Conservation (phyloP, 2,329 filamentous ascomycete genomes). For the Nemania sp. region DNA sequence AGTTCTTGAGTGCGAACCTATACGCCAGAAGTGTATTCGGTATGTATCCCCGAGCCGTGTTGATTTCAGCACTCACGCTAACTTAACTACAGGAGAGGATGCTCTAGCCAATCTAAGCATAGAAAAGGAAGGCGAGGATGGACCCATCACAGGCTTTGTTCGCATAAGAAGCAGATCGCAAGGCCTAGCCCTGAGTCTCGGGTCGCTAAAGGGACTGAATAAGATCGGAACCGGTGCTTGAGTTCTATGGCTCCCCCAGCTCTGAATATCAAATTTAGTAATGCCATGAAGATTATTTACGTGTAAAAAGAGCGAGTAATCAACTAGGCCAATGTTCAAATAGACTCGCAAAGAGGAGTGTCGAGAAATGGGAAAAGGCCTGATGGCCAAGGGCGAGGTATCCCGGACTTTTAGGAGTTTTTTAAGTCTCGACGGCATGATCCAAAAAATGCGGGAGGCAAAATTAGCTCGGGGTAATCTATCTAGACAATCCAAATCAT, state of each 20-base stretch:
- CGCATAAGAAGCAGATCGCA: constrained; percentile 97
- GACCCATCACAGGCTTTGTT: constrained; percentile 95
- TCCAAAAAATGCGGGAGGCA: constrained; percentile 24
- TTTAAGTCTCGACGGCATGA: constrained; percentile 25
- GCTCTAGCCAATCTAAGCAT: constrained; percentile 97
- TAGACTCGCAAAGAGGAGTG: constrained; percentile 4
- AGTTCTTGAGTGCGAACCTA: constrained; percentile 96
- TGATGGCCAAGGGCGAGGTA: constrained; percentile 27
- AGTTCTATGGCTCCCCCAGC: constrained; percentile 14
- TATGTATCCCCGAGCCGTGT: constrained; percentile 65
- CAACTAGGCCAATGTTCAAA: constrained; percentile 24
- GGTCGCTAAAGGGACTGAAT: constrained; percentile 93
- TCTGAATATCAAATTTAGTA: constrained; percentile 28
- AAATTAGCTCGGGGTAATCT: constrained; percentile 30
- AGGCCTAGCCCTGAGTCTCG: constrained; percentile 91
- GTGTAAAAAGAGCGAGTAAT: constrained; percentile 13
- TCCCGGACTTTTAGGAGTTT: constrained; percentile 22
- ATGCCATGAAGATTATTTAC: constrained; percentile 10
- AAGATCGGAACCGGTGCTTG: constrained; percentile 70
- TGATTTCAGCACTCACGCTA: constrained; percentile 28
- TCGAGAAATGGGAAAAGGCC: constrained; percentile 23
- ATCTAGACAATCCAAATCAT: constrained; percentile 38
- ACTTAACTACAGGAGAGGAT: constrained; percentile 84
- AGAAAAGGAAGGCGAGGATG: constrained; percentile 95
- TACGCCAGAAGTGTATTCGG: constrained; percentile 98